A percentile compares a stretch with the other conserved stretches of the same genome.
These are phyloP conservation scores for Ceratobasidium sp. DNA, from an alignment of 1,284 basidiomycete genomes.

Conservation along the genomic window DNA sequence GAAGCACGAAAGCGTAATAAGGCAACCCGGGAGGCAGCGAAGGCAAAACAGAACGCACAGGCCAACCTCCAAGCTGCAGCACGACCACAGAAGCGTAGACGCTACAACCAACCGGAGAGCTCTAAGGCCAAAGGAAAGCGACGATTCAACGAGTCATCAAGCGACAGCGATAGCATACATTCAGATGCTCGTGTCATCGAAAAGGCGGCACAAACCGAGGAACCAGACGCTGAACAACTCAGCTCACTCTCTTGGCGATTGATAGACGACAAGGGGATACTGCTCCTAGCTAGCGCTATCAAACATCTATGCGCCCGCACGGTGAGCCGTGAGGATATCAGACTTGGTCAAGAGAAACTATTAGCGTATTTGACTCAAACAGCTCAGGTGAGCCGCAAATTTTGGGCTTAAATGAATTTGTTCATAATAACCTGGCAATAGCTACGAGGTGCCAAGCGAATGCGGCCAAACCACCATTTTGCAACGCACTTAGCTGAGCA, in stretches of 20 bases:
- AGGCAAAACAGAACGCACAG: background rate
- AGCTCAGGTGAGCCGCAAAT: background rate
- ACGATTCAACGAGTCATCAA: too few species aligned
- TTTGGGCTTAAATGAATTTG: too few species aligned
- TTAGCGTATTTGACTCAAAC: background rate
- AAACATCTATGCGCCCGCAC: background rate
- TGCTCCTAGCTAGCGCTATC: background rate
- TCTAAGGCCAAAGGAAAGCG: too few species aligned
- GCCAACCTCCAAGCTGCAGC: background rate
- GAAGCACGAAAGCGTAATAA: background rate
- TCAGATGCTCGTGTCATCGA: background rate
- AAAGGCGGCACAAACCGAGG: background rate
- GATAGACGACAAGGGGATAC: background rate
- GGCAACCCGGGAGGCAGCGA: background rate
- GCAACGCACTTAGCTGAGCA: constrained; percentile 26
- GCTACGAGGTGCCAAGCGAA: constrained; percentile 34
- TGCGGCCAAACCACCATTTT: constrained; percentile 44
- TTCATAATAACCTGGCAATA: background rate
- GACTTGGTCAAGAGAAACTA: background rate
- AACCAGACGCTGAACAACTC: background rate
- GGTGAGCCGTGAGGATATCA: background rate
- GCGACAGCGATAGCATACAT: too few species aligned
- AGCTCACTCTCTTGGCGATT: background rate
- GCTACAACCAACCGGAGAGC: too few species aligned
- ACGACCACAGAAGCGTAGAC: too few species aligned